These are phyloP conservation scores for Wallacemonas collosoma DNA, from an alignment of 208 protist species.

Conservation along the genomic window DNA sequence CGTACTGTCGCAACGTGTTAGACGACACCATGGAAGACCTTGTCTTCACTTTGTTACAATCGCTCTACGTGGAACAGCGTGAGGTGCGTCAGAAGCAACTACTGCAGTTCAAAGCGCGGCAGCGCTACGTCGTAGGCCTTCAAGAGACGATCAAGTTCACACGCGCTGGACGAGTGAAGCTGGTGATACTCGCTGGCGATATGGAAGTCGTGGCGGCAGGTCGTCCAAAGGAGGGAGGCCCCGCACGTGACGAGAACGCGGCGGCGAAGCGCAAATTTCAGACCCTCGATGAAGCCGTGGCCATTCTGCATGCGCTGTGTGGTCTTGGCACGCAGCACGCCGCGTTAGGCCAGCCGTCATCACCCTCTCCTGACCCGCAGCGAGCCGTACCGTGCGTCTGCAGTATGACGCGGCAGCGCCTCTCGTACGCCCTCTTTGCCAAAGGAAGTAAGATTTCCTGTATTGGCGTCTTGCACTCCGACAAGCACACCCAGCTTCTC, in stretches of 20 bases:
- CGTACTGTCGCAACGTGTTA: conserved; percentile 51
- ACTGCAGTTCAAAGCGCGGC: conserved; percentile 57
- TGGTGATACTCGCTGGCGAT: conserved; percentile 66
- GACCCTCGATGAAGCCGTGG: conserved; percentile 39
- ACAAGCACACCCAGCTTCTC: conserved; percentile 31
- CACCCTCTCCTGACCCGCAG: conserved; percentile 9
- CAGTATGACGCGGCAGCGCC: conserved; percentile 58
- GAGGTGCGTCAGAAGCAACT: conserved; percentile 54
- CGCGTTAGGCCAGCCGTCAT: background rate
- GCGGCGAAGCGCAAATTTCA: conserved; percentile 22
- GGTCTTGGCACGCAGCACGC: background rate
- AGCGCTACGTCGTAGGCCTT: conserved; percentile 65
- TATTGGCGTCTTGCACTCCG: conserved; percentile 51
- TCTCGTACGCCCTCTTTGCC: conserved; percentile 73
- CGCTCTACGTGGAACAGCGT: conserved; percentile 58
- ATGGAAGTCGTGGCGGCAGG: conserved; percentile 31
- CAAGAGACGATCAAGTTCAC: conserved; percentile 62
- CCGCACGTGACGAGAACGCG: background rate
- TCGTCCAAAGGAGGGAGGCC: background rate
- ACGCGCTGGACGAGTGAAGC: conserved; percentile 38
- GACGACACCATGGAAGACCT: conserved; percentile 67
- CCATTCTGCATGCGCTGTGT: conserved; percentile 30
- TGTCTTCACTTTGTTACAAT: conserved; percentile 61
- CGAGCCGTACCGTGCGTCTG: conserved; percentile 31
- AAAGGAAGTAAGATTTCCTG: conserved; percentile 53